Percentiles rank a stretch among this genome's conserved stretches.
These are phyloP conservation scores for Rhytidhysteron rufulum DNA, from an alignment of 2,329 filamentous ascomycete species.

Conservation along the genomic window DNA sequence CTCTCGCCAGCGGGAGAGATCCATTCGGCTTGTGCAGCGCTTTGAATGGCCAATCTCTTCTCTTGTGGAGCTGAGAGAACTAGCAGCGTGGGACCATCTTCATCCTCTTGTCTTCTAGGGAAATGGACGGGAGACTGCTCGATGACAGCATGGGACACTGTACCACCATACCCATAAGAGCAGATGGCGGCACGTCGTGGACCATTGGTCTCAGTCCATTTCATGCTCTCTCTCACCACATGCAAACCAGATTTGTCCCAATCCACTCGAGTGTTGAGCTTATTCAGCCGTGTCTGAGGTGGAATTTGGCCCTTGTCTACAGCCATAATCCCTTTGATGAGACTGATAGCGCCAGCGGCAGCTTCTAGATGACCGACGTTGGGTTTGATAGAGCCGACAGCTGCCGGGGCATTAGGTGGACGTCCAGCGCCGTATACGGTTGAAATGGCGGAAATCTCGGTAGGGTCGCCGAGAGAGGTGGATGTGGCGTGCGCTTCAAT, in stretches of 20 bases:
- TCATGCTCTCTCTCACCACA: slow-evolving; percentile 11
- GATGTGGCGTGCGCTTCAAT: slow-evolving; percentile 15
- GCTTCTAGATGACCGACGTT: slow-evolving; percentile 40
- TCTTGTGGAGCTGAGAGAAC: slow-evolving; percentile 30
- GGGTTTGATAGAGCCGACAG: slow-evolving; percentile 19
- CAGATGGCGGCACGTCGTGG: slow-evolving; percentile 39
- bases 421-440: slow-evolving; percentile 13
- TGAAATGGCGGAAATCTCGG: slow-evolving; percentile 16
- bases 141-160: slow-evolving; percentile 41
- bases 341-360: slow-evolving; percentile 27
- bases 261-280: slow-evolving; percentile 31
- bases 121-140: slow-evolving; percentile 17
- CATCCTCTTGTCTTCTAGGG: background rate
- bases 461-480: slow-evolving; percentile 17
- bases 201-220: slow-evolving; percentile 4
- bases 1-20: slow-evolving; percentile 9
- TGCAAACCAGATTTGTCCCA: slow-evolving; percentile 21
- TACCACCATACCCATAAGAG: slow-evolving; percentile 44
- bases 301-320: slow-evolving; percentile 32
- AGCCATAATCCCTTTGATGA: slow-evolving; percentile 34
- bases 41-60: slow-evolving; percentile 21
- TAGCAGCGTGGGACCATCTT: slow-evolving; percentile 11
- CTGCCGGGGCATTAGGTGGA: slow-evolving; percentile 36
- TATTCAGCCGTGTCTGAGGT: slow-evolving; percentile 28
- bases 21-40: slow-evolving; percentile 19